Evolutionary conservation across 2,329 filamentous ascomycete species (phyloP).

Genomic region (Arthrobotrys musiformis): DNA sequence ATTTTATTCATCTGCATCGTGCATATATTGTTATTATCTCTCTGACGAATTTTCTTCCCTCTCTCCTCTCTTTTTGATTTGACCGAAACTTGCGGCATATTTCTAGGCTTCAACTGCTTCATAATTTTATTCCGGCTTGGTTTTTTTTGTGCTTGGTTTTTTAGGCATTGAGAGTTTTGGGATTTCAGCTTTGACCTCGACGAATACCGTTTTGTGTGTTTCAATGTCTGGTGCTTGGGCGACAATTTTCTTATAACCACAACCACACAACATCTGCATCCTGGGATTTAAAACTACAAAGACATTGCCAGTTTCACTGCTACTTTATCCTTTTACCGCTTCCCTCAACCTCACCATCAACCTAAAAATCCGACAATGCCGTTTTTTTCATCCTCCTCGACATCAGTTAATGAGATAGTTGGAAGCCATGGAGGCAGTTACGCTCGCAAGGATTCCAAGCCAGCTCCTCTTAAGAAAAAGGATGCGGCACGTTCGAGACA

Average conservation of each 20-base stretch:
- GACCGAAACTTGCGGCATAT: slow-evolving; percentile 30
- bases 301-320: neutral
- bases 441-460: slow-evolving; percentile 41
- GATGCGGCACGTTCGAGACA: slow-evolving; percentile 44
- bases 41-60: slow-evolving; percentile 36
- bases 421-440: slow-evolving; percentile 35
- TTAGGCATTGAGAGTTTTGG: slow-evolving; percentile 40
- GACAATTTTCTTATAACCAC: slow-evolving; percentile 30
- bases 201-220: slow-evolving; percentile 37
- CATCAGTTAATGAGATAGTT: slow-evolving; percentile 53
- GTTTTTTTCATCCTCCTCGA: slow-evolving; percentile 51
- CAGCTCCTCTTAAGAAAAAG: slow-evolving; percentile 22
- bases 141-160: neutral
- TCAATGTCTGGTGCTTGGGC: slow-evolving; percentile 51
- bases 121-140: neutral
- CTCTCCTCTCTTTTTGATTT: slow-evolving; percentile 5
- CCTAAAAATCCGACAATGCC: slow-evolving; percentile 29
- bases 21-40: slow-evolving; percentile 25
- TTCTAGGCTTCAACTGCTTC: slow-evolving; percentile 14
- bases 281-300: slow-evolving; percentile 3
- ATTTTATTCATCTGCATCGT: slow-evolving; percentile 30
- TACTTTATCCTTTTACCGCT: neutral
- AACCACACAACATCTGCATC: neutral
- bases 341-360: neutral
- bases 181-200: slow-evolving; percentile 50